Base-by-base conservation (phyloP, 1,284 basidiomycete genomes). In the Erythrobasidium hasegawianum region DNA sequence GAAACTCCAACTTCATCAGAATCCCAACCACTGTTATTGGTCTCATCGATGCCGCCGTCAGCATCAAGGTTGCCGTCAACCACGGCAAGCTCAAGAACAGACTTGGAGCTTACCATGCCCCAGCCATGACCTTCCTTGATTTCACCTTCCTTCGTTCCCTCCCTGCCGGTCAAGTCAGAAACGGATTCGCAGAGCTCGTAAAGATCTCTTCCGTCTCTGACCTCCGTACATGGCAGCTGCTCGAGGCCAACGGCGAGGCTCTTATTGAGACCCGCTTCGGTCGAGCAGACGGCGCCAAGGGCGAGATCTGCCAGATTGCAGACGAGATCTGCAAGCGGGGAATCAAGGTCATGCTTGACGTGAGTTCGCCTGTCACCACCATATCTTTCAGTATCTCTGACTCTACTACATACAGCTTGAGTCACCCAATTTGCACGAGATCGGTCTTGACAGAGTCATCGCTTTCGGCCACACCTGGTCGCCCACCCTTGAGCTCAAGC, bases 361-460 rank as follows among this genome's bases (percentile, higher is more conserved):
- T 76, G 70, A 72, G 73, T 70, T 24, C n/a, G n/a, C n/a, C n/a
- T 22, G 22, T 2, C 9, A 11, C 38, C 22, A 4, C 20, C n/a
- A 24, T 11, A 11, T 1, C 41, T 20, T 29, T 54, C 43, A 18
- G n/a, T 26, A 33, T 22, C 9, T 10, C 26, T 41, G 16, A 38
- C 41, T 11, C 27, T 4, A n/a, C 10, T n/a, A 27, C 16, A 14
- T 70, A 4, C 70, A 77, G 74, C 77, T 80, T 65, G 79, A 80
- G 74, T 75, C 78, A 33, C 77, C 77, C 62, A 80, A 80, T 76
- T 71, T 80, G 66, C 79, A 80, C 76, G 79, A 80, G 72, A 78
- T 80, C 57, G 76, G 77, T 50, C 75, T 80, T n/a, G 79, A 80
- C 75, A 76, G 79, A 64, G 79, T 80, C 52, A 80, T 80, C 65